Evolutionary conservation across 441 rosid species (phyloP).

Genomic region (Aquilaria agallochum): DNA sequence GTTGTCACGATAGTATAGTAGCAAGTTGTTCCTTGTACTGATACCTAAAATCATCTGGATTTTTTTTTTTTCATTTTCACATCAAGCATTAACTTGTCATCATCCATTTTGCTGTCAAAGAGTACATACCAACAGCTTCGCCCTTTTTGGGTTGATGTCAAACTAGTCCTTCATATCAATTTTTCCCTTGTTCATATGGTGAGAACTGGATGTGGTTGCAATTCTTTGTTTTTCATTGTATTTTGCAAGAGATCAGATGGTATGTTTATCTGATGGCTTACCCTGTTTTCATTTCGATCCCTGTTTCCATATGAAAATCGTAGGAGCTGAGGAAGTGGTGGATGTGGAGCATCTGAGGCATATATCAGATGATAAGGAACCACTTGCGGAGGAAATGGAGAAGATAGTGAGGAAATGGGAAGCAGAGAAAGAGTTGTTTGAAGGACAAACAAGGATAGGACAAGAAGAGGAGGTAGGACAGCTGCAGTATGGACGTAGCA

Average conservation of each 20-base stretch:
- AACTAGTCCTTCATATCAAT: neutral
- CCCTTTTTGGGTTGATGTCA: neutral
- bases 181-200: neutral
- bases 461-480: conserved; percentile 6
- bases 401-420: conserved; percentile 49
- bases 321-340: conserved; percentile 44
- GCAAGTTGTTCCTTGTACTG: no score
- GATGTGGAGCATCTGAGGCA: conserved; percentile 49
- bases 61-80: no score
- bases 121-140: neutral
- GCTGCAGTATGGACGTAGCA: neutral
- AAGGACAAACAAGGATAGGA: conserved; percentile 39
- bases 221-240: neutral
- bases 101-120: no score
- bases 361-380: conserved; percentile 42
- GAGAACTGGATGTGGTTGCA: neutral
- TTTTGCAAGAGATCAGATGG: neutral
- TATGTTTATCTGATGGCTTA: neutral
- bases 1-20: no score
- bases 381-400: conserved; percentile 35
- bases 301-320: conserved; percentile 9
- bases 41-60: no score
- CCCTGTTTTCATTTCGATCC: neutral
- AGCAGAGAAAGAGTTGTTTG: conserved; percentile 34
- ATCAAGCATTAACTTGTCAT: no score